Conservation (phyloP, 2,329 filamentous ascomycete genomes). For the Pyricularia pennisetigena region DNA sequence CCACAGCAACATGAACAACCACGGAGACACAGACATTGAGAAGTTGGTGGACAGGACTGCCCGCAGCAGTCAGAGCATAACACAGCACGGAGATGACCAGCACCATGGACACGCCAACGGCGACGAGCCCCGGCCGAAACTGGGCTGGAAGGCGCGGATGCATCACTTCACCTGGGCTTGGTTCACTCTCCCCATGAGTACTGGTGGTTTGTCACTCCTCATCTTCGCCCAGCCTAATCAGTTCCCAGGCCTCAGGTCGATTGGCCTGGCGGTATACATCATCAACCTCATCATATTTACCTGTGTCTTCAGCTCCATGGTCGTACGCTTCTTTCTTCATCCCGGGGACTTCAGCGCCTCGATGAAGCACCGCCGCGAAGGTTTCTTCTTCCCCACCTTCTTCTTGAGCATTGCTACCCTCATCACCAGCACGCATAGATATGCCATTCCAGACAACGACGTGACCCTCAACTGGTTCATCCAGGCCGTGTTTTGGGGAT, state of each 20-base stretch:
- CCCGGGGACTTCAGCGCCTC: slow-evolving; percentile 31
- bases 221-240: slow-evolving; percentile 19
- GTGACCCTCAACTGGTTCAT: slow-evolving; percentile 20
- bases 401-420: slow-evolving; percentile 53
- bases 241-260: slow-evolving; percentile 37
- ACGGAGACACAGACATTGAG: not conserved
- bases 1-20: not conserved
- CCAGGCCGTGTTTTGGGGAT: slow-evolving; percentile 52
- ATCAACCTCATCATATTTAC: slow-evolving; percentile 32
- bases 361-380: slow-evolving; percentile 38
- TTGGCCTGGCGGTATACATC: slow-evolving; percentile 40
- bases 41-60: not conserved
- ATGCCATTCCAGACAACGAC: slow-evolving; percentile 20
- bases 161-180: slow-evolving; percentile 23
- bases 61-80: not conserved
- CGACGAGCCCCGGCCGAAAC: not conserved
- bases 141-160: not conserved
- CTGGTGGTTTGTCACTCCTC: slow-evolving; percentile 18
- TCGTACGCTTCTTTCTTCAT: slow-evolving; percentile 33
- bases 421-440: slow-evolving; percentile 39
- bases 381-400: slow-evolving; percentile 51
- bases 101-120: not conserved
- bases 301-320: slow-evolving; percentile 16
- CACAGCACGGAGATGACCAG: not conserved
- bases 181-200: slow-evolving; percentile 23